Base-by-base conservation (phyloP, 2,329 filamentous ascomycete genomes). In the Neodidymelliopsis sp. region DNA sequence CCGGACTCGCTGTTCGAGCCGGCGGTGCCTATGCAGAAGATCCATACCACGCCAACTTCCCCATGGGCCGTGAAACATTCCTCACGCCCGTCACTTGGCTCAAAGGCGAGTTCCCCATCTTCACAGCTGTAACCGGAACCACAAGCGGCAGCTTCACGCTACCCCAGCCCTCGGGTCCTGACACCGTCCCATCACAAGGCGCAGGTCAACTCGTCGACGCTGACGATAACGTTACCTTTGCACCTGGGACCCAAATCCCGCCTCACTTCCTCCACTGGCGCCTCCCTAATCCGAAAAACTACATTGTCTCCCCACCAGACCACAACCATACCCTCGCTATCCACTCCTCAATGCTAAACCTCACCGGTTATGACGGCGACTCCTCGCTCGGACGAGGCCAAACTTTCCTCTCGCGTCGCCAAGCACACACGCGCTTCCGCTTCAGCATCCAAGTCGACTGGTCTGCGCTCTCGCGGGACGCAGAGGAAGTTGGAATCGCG, bases 61-160 rank as follows among this genome's bases (percentile, higher is more conserved):
- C 42, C 3, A 33, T 58, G 2, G 41, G 55, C 4, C 25, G 53
- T 12, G 55, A 54, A 28, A 56, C 49, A 5, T 56, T 56, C 23
- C 40, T 56, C 3, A 54, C 38, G 8, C 25, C 20, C 16, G 55
- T 31, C 0, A 22, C n/a, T 1, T 56, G 55, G 53, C n/a, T n/a
- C n/a, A n/a, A n/a, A 69, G 70, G 6, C n/a, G n/a, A n/a, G n/a
- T n/a, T n/a, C n/a, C n/a, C n/a, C n/a, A n/a, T n/a, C n/a, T n/a
- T n/a, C n/a, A n/a, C n/a, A n/a, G n/a, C n/a, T n/a, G n/a, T n/a
- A n/a, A n/a, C n/a, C n/a, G n/a, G n/a, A n/a, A n/a, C n/a, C n/a
- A n/a, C n/a, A n/a, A n/a, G n/a, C n/a, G n/a, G n/a, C n/a, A n/a
- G n/a, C n/a, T n/a, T n/a, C n/a, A n/a, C n/a, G n/a, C n/a, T n/a